Conservation (phyloP, 2,329 filamentous ascomycete genomes). For the Calonectria multiphialidica region DNA sequence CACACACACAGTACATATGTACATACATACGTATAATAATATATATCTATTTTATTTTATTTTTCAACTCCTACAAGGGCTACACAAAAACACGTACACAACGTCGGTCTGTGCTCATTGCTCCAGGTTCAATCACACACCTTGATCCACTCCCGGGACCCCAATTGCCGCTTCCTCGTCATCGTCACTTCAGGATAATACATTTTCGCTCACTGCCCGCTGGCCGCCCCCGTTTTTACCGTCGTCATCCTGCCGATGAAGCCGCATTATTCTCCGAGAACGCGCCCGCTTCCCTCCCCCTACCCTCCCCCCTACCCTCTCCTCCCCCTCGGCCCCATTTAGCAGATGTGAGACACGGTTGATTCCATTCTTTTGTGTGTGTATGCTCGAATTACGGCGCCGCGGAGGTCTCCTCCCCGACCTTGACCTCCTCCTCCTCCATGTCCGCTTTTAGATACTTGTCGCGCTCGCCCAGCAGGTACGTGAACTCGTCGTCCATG, state of each 20-base stretch:
- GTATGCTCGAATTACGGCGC: neutral
- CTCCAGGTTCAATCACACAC: neutral
- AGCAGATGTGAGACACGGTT: neutral
- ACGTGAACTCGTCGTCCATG: constrained; percentile 20
- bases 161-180: neutral
- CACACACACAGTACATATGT: no score
- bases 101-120: neutral
- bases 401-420: neutral
- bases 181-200: neutral
- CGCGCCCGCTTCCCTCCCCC: neutral
- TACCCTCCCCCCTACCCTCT: neutral
- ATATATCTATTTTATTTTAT: neutral
- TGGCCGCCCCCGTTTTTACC: neutral
- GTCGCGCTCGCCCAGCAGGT: constrained; percentile 9
- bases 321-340: neutral
- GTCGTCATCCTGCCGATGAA: neutral
- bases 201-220: neutral
- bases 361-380: neutral
- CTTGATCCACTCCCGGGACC: neutral
- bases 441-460: neutral
- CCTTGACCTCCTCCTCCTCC: neutral
- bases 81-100: neutral
- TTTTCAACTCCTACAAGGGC: neutral
- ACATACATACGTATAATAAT: no score
- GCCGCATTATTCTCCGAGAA: neutral